Percentiles rank a stretch among this genome's conserved stretches.
Evolutionary conservation across 2,329 filamentous ascomycete species (phyloP).

Genomic region (Cladophialophora chaetospira): DNA sequence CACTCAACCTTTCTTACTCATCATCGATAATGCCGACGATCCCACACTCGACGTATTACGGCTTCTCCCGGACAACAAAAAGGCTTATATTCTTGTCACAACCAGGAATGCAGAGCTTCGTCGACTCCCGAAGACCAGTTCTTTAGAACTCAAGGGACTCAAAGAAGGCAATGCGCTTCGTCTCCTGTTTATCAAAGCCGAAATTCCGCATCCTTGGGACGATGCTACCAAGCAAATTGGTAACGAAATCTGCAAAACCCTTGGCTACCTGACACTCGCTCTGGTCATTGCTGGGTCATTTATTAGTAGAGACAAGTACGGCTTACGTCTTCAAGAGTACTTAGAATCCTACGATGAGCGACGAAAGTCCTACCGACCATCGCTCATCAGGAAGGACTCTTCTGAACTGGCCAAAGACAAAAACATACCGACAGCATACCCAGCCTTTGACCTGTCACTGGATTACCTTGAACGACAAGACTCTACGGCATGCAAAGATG

Average conservation of each 20-base stretch:
- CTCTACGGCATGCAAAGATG: constrained; percentile 19
- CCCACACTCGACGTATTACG: constrained; percentile 36
- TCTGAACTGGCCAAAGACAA: background rate
- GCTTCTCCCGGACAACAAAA: constrained; percentile 38
- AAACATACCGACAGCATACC: background rate
- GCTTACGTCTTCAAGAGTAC: constrained; percentile 32
- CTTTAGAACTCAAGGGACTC: constrained; percentile 30
- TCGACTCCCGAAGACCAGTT: constrained; percentile 13
- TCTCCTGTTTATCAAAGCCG: constrained; percentile 31
- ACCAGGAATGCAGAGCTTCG: constrained; percentile 37
- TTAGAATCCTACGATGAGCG: constrained; percentile 13
- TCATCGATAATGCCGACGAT: constrained; percentile 50
- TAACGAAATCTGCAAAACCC: constrained; percentile 22
- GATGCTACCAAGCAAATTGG: constrained; percentile 20
- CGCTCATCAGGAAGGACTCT: no score
- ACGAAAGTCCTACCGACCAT: background rate
- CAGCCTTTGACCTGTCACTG: constrained; percentile 5
- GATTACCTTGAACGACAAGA: constrained; percentile 13
- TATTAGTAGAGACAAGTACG: constrained; percentile 31
- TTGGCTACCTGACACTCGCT: constrained; percentile 35
- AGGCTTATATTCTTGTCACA: constrained; percentile 43
- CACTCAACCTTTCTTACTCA: constrained; percentile 35
- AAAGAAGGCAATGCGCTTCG: constrained; percentile 25
- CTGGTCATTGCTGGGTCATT: constrained; percentile 35
- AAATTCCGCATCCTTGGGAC: background rate